Evolutionary conservation across 345 rosid genomes (phyloP).

Genomic region (Brassica juncea): DNA sequence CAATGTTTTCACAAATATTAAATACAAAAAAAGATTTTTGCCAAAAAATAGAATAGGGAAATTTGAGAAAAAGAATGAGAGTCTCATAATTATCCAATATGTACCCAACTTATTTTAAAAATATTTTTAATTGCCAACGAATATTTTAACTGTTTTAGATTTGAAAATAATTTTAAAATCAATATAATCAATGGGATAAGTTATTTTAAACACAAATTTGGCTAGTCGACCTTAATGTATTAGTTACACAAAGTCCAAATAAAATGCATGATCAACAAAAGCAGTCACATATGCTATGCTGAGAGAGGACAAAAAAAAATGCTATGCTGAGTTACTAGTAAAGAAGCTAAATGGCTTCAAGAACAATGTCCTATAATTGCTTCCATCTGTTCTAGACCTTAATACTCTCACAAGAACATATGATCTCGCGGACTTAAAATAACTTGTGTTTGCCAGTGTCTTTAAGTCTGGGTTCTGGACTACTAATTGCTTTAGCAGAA

Average conservation of each 20-base stretch:
- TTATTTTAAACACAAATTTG: background rate
- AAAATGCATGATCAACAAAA: slow-evolving; percentile 16
- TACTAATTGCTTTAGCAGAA: slow-evolving; percentile 14
- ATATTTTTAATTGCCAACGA: no score
- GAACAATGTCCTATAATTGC: slow-evolving; percentile 32
- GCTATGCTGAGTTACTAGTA: slow-evolving; percentile 14
- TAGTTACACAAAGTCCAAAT: slow-evolving; percentile 6
- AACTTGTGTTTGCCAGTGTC: slow-evolving; percentile 14
- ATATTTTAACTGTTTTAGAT: no score
- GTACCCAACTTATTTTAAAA: no score
- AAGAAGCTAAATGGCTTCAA: slow-evolving; percentile 12
- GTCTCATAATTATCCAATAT: no score
- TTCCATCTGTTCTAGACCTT: slow-evolving; percentile 36
- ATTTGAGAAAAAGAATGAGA: no score
- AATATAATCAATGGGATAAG: background rate
- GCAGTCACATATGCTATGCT: slow-evolving; percentile 10
- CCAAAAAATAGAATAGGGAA: no score
- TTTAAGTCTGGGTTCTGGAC: slow-evolving; percentile 19
- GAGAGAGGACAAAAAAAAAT: background rate
- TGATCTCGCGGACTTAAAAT: slow-evolving; percentile 6
- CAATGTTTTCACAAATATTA: no score
- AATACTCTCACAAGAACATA: slow-evolving; percentile 28
- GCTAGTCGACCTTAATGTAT: slow-evolving; percentile 9
- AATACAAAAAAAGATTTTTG: no score
- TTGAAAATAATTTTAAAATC: no score